phyloP scores from a whole-genome alignment of 1,284 basidiomycete genomes.

The Boletus subluridellus region DNA sequence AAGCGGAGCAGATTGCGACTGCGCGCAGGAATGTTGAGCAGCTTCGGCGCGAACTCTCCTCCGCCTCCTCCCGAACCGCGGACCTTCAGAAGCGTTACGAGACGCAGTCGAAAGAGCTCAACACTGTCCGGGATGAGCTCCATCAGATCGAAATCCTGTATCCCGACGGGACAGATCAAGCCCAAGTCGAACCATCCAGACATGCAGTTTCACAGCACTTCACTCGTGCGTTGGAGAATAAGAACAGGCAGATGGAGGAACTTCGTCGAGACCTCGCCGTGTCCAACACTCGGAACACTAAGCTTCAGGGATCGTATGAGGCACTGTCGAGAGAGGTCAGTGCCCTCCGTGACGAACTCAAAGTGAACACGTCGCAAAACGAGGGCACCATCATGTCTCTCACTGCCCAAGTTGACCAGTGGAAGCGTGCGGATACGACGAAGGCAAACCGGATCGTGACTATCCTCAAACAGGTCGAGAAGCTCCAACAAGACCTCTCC shows the following conservation, averaged over 20 bases:
- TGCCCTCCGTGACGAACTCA: not conserved
- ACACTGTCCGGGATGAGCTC: not conserved
- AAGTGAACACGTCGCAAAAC: not conserved
- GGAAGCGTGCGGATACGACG: not conserved
- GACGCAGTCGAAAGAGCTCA: not conserved
- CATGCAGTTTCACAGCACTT: not conserved
- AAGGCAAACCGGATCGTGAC: no score
- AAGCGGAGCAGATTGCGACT: no score
- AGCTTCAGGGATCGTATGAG: no score
- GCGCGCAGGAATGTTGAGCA: not conserved
- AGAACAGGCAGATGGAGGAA: slow-evolving; percentile 3
- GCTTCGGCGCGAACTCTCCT: slow-evolving; percentile 4
- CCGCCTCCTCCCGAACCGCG: not conserved
- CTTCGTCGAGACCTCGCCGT: not conserved
- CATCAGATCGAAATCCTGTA: not conserved
- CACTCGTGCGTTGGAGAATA: not conserved
- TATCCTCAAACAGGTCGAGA: no score
- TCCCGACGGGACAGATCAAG: not conserved
- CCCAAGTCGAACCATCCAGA: not conserved
- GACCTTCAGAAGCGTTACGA: slow-evolving; percentile 1
- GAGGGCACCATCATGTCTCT: not conserved
- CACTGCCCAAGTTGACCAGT: not conserved
- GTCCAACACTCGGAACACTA: no score
- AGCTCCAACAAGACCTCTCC: no score
- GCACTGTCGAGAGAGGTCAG: no score